Evolutionary conservation across 2,329 filamentous ascomycete species (phyloP).

Genomic region (Aspergillus chevalieri): DNA sequence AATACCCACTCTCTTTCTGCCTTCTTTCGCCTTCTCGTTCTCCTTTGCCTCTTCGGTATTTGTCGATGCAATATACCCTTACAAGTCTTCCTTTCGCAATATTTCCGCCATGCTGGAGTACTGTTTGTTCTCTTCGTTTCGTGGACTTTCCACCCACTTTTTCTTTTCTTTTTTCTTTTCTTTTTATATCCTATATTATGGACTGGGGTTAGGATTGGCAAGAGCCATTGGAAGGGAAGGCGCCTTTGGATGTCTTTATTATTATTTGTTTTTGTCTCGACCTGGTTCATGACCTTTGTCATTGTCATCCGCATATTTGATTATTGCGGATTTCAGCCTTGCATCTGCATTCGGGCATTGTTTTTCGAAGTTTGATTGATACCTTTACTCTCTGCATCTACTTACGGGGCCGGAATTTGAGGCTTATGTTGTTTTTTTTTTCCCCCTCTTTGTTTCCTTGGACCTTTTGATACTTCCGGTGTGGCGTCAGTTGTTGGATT

Average conservation of each 20-base stretch:
- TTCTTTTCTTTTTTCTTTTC: constrained; percentile 1
- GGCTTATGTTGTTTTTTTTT: constrained; percentile 6
- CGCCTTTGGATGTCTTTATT: constrained; percentile 9
- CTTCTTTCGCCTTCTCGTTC: not conserved
- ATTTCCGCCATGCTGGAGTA: constrained; percentile 8
- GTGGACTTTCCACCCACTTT: not conserved
- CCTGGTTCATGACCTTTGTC: constrained; percentile 3
- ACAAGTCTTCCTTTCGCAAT: not conserved
- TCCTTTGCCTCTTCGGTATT: not conserved
- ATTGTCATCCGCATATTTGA: not conserved
- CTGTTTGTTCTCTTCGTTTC: constrained; percentile 7
- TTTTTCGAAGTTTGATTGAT: constrained; percentile 15
- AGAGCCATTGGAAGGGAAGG: constrained; percentile 13
- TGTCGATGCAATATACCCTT: not conserved
- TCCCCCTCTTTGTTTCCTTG: constrained; percentile 18
- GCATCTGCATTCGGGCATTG: constrained; percentile 17
- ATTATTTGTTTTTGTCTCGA: constrained; percentile 5
- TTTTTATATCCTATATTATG: constrained; percentile 8
- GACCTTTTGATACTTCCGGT: constrained; percentile 14
- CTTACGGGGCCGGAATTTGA: constrained; percentile 14
- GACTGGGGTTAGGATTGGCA: constrained; percentile 10
- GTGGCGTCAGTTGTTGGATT: constrained; percentile 23
- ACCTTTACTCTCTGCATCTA: constrained; percentile 17
- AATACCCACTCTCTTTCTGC: not conserved
- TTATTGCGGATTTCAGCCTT: constrained; percentile 9